Evolutionary conservation across 371 early-diverging fungal genomes (phyloP).

Genomic region (Apophysomyces sp.): DNA sequence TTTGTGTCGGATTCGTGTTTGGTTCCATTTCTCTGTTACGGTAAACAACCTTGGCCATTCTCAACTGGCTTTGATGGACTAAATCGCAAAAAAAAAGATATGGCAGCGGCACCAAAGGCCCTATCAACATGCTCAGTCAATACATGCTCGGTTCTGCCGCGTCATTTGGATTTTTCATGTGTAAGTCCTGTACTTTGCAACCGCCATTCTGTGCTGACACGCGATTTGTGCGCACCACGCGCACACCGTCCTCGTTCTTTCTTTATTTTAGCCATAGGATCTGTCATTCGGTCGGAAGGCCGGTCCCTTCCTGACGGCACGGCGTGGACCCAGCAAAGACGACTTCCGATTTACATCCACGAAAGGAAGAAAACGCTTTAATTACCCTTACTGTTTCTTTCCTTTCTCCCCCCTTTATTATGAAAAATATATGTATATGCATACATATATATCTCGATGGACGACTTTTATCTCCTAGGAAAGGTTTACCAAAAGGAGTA

Average conservation of each 20-base stretch:
- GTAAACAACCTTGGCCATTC: conserved; percentile 37
- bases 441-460: too few relatives aligned
- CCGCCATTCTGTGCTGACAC: neutral
- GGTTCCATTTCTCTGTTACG: conserved; percentile 69
- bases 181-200: conserved; percentile 14
- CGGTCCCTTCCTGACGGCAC: conserved; percentile 17
- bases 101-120: conserved; percentile 44
- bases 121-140: conserved; percentile 44
- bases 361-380: neutral
- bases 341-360: conserved; percentile 18
- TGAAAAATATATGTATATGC: neutral
- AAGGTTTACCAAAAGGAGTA: too few relatives aligned
- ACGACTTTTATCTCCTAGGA: too few relatives aligned
- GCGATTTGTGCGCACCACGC: neutral
- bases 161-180: conserved; percentile 58
- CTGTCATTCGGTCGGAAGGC: conserved; percentile 72
- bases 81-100: conserved; percentile 1
- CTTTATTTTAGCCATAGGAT: conserved; percentile 72
- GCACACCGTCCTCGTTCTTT: neutral
- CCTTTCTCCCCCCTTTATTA: neutral
- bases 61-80: neutral
- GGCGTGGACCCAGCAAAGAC: conserved; percentile 16
- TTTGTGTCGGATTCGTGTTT: conserved; percentile 81
- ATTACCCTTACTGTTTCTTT: too few relatives aligned
- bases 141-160: conserved; percentile 57